Evolutionary conservation across 345 rosid species (phyloP), one percentile per base, ranked within the genome.

Genomic region (Eutrema yunnanense): DNA sequence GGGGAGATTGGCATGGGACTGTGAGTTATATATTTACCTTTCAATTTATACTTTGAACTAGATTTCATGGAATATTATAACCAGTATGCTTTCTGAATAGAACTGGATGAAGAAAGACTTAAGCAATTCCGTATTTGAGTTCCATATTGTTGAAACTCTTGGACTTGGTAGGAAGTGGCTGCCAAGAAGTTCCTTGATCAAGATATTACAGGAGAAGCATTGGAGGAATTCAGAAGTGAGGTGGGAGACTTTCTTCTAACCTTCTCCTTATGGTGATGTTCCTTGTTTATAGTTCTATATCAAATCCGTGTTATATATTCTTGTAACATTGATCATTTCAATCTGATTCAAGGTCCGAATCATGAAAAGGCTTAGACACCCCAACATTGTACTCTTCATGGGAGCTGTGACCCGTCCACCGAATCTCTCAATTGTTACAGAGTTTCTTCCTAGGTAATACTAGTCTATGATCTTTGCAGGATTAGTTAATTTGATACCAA

Each of bases 331-430:
- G 46, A 13, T 22, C 22, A 34, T 46, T 55, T 57, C n/a, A 32
- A 66, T 58, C 0, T 74, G 47, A 48, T 77, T 60, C 50, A 65
- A 92, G 98, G 89, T 92, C 65, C 82, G 83, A 42, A 84, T 94
- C 79, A 94, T 94, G 98, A 84, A 75, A 80, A 87, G 73, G 68
- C 71, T 87, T 49, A 86, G 98, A 76, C 98, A 94, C 78, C 98
- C 98, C 44, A 94, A 94, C 80, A 96, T 94, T 56, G 98, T 94
- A 82, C 98, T 94, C 79, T 94, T 91, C 86, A 94, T 94, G 98
- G 98, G 98, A 83, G 97, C 97, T 72, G 87, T 94, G 68, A 91
- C 96, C 38, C 94, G 96, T 67, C 81, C 93, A 51, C 98, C 98
- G 13, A 88, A 88, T 83, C 96, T 94, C 75, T 94, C 98, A 37